Evolutionary conservation across 1,284 basidiomycete genomes (phyloP), one percentile per base, ranked within the genome.

Genomic region (Rhodotorula sp.): DNA sequence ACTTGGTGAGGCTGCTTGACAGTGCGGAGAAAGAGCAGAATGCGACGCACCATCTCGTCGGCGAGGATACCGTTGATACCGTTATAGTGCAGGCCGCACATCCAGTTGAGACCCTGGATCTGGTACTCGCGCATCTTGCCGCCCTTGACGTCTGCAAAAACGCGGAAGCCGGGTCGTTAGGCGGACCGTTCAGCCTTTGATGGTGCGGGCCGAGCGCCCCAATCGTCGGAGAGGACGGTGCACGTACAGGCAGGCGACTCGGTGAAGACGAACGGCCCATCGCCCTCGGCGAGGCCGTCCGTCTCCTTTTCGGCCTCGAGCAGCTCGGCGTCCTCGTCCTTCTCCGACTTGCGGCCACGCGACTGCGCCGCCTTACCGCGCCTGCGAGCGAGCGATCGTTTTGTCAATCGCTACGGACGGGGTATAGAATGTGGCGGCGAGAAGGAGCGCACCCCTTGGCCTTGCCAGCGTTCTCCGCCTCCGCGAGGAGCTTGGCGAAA

Each of bases 281-380:
- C 77, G 44, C 70, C 75, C 34, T 67, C 74, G 85, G 52, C 88
- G 19, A 63, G 73, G 85, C 61, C 88, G 41, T 89, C 91, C 50
- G 90, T 85, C 74, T 92, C 91, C 5, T 88, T 90, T 66, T 93
- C 92, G 77, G 93, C 91, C 54, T 67, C 25, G 63, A 98, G 83
- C 79, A 98, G 79, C 82, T 98, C 95, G 78, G 97, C 94, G 74
- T 98, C 96, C 81, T 98, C 96, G 80, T 98, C 96, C 82, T 97
- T 97, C 82, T 99, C 96, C 0, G 92, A 95, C 83, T 96, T 97
- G 67, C 96, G 88, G 78, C 72, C 72, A 5, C 78, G 70, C 17
- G 72, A 64, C 21, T 62, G 66, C 14, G 62, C 62, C 50, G 64
- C 48, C 67, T 73, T 67, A 48, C 74, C 70, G 75, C 63, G 55